These are phyloP conservation scores for Salix brachista DNA, from an alignment of 345 rosid genomes.

Conservation along the genomic window DNA sequence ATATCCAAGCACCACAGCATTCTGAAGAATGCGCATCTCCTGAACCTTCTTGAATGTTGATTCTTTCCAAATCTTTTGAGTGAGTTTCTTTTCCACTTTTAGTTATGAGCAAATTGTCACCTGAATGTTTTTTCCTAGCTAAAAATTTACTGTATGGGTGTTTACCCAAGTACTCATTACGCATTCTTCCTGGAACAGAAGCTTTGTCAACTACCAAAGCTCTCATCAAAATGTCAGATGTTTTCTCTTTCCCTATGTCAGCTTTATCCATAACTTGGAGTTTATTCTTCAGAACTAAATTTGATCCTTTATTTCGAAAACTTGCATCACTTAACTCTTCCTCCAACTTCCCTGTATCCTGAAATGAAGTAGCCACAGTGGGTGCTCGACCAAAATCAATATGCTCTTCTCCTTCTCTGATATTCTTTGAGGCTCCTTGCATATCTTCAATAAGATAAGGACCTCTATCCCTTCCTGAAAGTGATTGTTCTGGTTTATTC, in stretches of 20 bases:
- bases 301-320: conserved; percentile 5
- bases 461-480: conserved; percentile 5
- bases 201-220: conserved; percentile 20
- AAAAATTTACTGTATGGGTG: conserved; percentile 23
- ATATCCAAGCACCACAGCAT: conserved; percentile 61
- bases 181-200: conserved; percentile 28
- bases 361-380: conserved; percentile 7
- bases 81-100: conserved; percentile 22
- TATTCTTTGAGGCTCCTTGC: neutral
- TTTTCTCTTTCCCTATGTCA: conserved; percentile 10
- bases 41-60: conserved; percentile 23
- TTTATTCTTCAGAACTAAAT: conserved; percentile 13
- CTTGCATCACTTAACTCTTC: conserved; percentile 1
- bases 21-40: conserved; percentile 22
- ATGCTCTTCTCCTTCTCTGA: conserved; percentile 10
- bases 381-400: conserved; percentile 9
- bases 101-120: conserved; percentile 14
- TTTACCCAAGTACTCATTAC: conserved; percentile 16
- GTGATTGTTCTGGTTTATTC: conserved; percentile 9
- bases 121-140: conserved; percentile 23
- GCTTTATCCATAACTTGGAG: conserved; percentile 12
- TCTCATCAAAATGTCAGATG: conserved; percentile 18
- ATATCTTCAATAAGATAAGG: conserved; percentile 13
- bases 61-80: conserved; percentile 21
- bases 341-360: conserved; percentile 6